Conservation (phyloP, 2,329 filamentous ascomycete species). For the Pestalotiopsis sp. region DNA sequence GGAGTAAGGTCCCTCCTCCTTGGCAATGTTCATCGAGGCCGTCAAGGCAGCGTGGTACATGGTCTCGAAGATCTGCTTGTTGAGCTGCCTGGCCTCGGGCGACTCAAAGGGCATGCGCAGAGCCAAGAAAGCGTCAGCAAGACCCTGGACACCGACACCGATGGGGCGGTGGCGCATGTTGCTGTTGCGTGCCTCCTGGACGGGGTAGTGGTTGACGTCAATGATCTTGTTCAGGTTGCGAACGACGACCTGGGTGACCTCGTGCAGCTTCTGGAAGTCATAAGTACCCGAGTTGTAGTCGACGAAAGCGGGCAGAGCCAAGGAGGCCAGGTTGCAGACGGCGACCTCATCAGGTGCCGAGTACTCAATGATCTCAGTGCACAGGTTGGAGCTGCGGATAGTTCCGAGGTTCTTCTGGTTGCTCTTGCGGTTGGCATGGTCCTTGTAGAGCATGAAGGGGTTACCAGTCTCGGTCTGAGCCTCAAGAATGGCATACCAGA, state of each 20-base stretch:
- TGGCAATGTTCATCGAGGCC: constrained; percentile 83
- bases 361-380: constrained; percentile 99
- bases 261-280: constrained; percentile 96
- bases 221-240: constrained; percentile 98
- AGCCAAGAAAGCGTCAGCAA: constrained; percentile 96
- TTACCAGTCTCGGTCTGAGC: constrained; percentile 98
- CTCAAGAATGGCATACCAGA: constrained; percentile 98
- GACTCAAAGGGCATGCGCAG: constrained; percentile 97
- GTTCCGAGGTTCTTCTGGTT: constrained; percentile 99
- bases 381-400: constrained; percentile 97
- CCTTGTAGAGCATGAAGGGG: constrained; percentile 99
- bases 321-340: constrained; percentile 95
- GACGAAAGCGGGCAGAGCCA: constrained; percentile 89
- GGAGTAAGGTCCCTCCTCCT: constrained; percentile 80
- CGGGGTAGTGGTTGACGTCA: constrained; percentile 98
- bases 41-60: constrained; percentile 97
- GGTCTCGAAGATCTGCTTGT: constrained; percentile 98
- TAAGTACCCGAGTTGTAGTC: constrained; percentile 84
- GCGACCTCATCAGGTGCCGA: constrained; percentile 96
- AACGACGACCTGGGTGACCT: constrained; percentile 89
- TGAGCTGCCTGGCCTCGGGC: constrained; percentile 87
- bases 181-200: constrained; percentile 88
- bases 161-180: constrained; percentile 97
- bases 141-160: constrained; percentile 94
- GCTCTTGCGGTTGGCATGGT: constrained; percentile 97